Percentiles rank a stretch among this genome's conserved stretches.
Evolutionary conservation across 257 asterid genomes (phyloP).

Genomic region (Oldenlandia corymbosa): DNA sequence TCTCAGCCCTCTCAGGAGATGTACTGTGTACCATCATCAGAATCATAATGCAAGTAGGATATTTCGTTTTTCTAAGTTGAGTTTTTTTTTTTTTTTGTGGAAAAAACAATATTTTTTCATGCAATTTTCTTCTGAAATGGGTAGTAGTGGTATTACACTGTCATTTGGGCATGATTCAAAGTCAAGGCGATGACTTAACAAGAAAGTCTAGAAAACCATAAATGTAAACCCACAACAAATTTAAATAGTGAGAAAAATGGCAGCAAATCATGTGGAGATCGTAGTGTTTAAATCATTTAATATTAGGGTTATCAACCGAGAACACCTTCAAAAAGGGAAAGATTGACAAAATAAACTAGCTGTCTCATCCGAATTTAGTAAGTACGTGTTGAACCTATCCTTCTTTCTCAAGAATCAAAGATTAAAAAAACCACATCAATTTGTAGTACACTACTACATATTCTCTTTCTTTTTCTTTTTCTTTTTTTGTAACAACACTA

Average conservation of each 20-base stretch:
- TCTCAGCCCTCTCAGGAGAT: slow-evolving; percentile 6
- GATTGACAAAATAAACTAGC: not conserved
- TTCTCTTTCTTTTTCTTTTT: too few relatives aligned
- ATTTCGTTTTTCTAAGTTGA: too few relatives aligned
- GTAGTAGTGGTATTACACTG: not conserved
- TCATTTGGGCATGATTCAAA: not conserved
- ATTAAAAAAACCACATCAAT: not conserved
- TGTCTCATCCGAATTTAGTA: not conserved
- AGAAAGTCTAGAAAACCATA: not conserved
- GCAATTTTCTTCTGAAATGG: too few relatives aligned
- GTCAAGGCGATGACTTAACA: not conserved
- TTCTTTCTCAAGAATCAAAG: not conserved
- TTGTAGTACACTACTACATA: too few relatives aligned
- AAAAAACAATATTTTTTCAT: too few relatives aligned
- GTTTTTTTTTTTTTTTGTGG: not conserved
- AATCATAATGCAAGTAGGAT: too few relatives aligned
- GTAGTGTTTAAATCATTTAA: too few relatives aligned
- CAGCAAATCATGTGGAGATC: not conserved
- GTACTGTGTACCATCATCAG: slow-evolving; percentile 24
- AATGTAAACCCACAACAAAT: not conserved
- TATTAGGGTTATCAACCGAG: not conserved
- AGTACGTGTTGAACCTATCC: not conserved
- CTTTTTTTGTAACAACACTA: too few relatives aligned
- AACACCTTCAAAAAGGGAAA: too few relatives aligned
- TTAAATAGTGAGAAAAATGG: not conserved